Conservation (phyloP, 176 grass and related monocot genomes). For the Oropetium thomaeum region DNA sequence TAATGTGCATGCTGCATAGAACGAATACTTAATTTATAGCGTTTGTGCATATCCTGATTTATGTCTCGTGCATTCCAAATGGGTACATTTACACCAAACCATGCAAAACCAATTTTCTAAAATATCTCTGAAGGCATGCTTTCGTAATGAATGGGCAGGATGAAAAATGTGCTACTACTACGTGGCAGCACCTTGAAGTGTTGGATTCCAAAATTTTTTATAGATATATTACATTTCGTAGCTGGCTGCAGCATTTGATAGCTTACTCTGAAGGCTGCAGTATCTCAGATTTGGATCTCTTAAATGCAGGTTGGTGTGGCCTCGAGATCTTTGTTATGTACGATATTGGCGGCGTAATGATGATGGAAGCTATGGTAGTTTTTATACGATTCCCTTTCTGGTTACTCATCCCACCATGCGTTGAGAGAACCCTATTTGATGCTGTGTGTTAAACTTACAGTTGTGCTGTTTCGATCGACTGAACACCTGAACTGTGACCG, state of each 20-base stretch:
- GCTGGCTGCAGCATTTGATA: slow-evolving; percentile 12
- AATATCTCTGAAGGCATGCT: slow-evolving; percentile 8
- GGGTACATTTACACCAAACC: background rate
- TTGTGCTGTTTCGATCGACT: slow-evolving; percentile 90
- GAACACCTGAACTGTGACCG: slow-evolving; percentile 84
- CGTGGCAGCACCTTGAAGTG: background rate
- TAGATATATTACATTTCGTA: slow-evolving; percentile 15
- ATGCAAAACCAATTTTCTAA: slow-evolving; percentile 11
- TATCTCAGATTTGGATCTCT: slow-evolving; percentile 20
- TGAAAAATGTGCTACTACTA: background rate
- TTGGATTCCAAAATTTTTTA: background rate
- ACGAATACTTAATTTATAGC: background rate
- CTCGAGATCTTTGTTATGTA: slow-evolving; percentile 95
- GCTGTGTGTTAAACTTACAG: slow-evolving; percentile 37
- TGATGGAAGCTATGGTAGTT: slow-evolving; percentile 94
- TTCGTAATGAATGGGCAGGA: background rate
- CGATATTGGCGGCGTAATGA: slow-evolving; percentile 97
- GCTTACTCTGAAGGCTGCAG: slow-evolving; percentile 6
- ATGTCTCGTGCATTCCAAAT: background rate
- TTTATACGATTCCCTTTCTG: slow-evolving; percentile 25
- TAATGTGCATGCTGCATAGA: background rate
- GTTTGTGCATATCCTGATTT: background rate
- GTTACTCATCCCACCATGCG: slow-evolving; percentile 35
- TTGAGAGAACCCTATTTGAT: slow-evolving; percentile 12
- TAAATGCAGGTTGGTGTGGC: slow-evolving; percentile 81